Evolutionary conservation across 1,139 yeast genomes (phyloP).

Genomic region (Sugiyamaella sp.): DNA sequence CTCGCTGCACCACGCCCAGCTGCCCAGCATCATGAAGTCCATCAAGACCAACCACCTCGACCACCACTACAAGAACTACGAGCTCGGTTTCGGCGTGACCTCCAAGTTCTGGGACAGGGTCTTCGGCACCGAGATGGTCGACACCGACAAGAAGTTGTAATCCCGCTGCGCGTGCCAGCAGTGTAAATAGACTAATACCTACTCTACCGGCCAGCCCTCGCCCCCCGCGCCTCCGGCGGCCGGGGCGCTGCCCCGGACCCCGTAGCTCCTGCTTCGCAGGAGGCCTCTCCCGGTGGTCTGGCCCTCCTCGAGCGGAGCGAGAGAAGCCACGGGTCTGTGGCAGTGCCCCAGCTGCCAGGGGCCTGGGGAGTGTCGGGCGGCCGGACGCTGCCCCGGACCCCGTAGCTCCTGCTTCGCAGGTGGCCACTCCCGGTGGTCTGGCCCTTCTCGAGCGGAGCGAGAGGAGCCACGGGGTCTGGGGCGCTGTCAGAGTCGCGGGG

Average conservation of each 20-base stretch:
- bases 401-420: no score
- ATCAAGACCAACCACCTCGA: constrained; percentile 90
- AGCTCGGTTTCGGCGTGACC: constrained; percentile 95
- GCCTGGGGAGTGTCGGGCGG: no score
- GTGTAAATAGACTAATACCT: no score
- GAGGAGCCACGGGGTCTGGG: constrained; percentile 5
- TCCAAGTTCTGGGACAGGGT: constrained; percentile 91
- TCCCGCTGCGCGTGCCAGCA: no score
- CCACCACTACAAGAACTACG: constrained; percentile 96
- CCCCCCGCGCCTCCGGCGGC: not conserved
- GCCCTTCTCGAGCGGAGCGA: not conserved
- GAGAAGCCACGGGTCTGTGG: not conserved
- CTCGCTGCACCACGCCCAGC: constrained; percentile 80
- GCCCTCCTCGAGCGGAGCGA: not conserved
- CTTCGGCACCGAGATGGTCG: constrained; percentile 66
- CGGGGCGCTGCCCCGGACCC: not conserved
- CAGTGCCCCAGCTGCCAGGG: constrained; percentile 4
- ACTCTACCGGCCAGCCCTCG: no score
- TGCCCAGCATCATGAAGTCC: constrained; percentile 75
- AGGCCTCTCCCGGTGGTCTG: no score
- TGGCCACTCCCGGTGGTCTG: no score
- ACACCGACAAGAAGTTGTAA: constrained; percentile 29
- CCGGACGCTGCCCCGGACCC: no score
- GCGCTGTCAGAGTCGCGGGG: not conserved
- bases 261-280: no score